Evolutionary conservation across 164 flowering plant genomes (phyloP).

Genomic region (Tinospora cordifolia): DNA sequence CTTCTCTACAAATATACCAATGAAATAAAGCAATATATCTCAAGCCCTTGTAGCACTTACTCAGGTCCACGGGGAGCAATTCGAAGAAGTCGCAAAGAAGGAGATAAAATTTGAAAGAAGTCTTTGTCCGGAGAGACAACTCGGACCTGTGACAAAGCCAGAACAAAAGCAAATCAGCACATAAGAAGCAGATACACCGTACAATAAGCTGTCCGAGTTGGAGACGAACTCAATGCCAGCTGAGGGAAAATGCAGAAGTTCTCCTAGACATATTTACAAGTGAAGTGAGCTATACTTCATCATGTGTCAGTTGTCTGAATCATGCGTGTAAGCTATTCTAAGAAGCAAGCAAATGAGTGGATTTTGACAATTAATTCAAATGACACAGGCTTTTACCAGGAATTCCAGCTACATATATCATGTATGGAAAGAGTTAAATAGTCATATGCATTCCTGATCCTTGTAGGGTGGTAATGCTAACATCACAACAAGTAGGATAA

Average conservation of each 20-base stretch:
- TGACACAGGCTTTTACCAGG: too few relatives aligned
- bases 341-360: background rate
- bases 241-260: background rate
- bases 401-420: too few relatives aligned
- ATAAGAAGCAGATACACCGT: background rate
- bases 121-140: slow-evolving; percentile 98
- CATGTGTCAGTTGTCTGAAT: background rate
- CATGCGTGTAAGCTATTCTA: background rate
- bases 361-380: too few relatives aligned
- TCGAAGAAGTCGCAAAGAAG: slow-evolving; percentile 82
- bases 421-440: background rate
- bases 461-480: background rate
- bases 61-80: slow-evolving; percentile 84
- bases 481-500: background rate
- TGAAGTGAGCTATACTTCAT: background rate
- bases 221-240: background rate
- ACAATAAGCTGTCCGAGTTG: background rate
- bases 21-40: background rate
- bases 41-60: slow-evolving; percentile 37
- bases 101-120: slow-evolving; percentile 88
- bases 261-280: background rate
- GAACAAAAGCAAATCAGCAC: background rate
- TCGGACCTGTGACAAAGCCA: slow-evolving; percentile 49
- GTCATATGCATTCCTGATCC: background rate
- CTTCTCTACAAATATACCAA: background rate